Conservation (phyloP, 371 early-diverging fungal species). For the Mortierella sp. region DNA sequence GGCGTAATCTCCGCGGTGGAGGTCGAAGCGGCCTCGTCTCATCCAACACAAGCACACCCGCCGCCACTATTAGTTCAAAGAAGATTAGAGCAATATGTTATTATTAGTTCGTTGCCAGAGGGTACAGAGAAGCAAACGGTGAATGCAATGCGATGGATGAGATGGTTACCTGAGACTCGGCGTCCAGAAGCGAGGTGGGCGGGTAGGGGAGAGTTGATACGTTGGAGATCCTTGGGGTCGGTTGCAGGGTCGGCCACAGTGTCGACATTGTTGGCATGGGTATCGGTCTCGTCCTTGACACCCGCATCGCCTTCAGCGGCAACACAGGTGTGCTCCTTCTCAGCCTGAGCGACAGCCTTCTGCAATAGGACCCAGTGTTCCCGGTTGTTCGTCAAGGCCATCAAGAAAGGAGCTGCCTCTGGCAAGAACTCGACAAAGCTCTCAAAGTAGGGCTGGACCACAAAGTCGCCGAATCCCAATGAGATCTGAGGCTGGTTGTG, state of each 20-base stretch:
- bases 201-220: slow-evolving; percentile 14
- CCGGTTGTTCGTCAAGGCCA: slow-evolving; percentile 26
- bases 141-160: too few relatives aligned
- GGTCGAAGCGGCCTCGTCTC: slow-evolving; percentile 32
- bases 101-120: not conserved
- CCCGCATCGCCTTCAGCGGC: not conserved
- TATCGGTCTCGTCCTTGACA: not conserved
- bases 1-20: slow-evolving; percentile 31
- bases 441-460: slow-evolving; percentile 89
- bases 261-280: not conserved
- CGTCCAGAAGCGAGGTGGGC: slow-evolving; percentile 28
- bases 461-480: slow-evolving; percentile 86
- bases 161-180: slow-evolving; percentile 36
- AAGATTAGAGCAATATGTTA: not conserved
- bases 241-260: not conserved
- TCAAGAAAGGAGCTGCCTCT: slow-evolving; percentile 62
- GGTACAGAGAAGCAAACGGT: not conserved
- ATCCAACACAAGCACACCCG: slow-evolving; percentile 46
- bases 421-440: slow-evolving; percentile 83
- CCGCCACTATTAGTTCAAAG: slow-evolving; percentile 34
- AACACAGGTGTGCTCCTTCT: not conserved
- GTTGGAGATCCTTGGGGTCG: not conserved
- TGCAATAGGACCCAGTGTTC: slow-evolving; percentile 37
- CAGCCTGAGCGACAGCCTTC: slow-evolving; percentile 11
- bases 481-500: slow-evolving; percentile 83